Percentiles rank a stretch among this genome's conserved stretches.
These are phyloP conservation scores for Blepharisma japonicum DNA, from an alignment of 73 alveolate species.

Conservation along the genomic window DNA sequence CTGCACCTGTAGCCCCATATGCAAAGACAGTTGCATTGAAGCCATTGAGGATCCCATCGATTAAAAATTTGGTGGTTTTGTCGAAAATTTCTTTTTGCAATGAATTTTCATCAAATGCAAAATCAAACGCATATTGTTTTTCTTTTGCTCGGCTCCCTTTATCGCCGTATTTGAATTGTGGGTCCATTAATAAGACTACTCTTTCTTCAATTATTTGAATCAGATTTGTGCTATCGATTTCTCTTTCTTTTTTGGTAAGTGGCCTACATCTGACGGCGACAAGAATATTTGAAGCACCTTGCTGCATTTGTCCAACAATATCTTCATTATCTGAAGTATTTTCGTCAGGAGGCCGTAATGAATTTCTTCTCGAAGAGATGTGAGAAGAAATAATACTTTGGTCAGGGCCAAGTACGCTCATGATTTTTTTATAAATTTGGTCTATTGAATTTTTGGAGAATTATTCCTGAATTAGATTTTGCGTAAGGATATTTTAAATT, in stretches of 20 bases:
- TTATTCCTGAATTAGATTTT: too few species aligned
- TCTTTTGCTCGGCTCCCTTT: conserved; percentile 91
- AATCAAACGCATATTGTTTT: conserved; percentile 96
- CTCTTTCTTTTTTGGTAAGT: conserved; percentile 57
- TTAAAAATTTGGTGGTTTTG: conserved; percentile 84
- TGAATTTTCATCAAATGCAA: conserved; percentile 91
- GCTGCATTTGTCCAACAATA: not conserved
- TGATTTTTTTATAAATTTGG: too few species aligned
- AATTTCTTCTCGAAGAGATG: too few species aligned
- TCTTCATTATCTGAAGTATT: not conserved
- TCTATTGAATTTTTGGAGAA: too few species aligned
- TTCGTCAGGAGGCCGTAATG: too few species aligned
- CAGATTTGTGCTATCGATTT: conserved; percentile 15
- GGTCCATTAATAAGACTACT: conserved; percentile 51
- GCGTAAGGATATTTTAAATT: too few species aligned
- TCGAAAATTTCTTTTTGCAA: conserved; percentile 79
- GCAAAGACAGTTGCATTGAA: conserved; percentile 98
- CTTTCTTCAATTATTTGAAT: conserved; percentile 45
- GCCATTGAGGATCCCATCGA: conserved; percentile 96
- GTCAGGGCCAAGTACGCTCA: too few species aligned
- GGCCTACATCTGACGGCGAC: conserved; percentile 95
- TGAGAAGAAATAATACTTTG: too few species aligned
- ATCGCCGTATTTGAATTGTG: conserved; percentile 31
- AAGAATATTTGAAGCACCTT: conserved; percentile 63
- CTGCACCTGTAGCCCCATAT: conserved; percentile 99